phyloP scores from a whole-genome alignment of 2,329 filamentous ascomycete species.

The Curvularia verruculosa region DNA sequence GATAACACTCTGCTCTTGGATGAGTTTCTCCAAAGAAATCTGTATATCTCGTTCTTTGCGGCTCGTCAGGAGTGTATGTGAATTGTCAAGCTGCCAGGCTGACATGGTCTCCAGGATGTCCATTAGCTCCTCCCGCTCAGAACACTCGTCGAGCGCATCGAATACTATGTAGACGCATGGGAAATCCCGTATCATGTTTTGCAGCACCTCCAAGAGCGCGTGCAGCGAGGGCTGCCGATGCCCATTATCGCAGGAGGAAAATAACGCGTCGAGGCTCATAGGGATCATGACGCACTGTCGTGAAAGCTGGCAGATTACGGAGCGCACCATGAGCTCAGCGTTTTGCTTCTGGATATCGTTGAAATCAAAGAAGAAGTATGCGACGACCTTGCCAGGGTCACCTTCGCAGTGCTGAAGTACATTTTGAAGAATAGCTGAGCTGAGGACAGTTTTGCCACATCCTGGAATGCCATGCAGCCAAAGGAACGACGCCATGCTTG shows the following conservation, averaged over 20 bases:
- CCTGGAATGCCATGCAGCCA: slow-evolving; percentile 52
- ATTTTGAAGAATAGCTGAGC: slow-evolving; percentile 46
- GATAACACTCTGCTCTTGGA: slow-evolving; percentile 21
- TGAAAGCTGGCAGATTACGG: slow-evolving; percentile 48
- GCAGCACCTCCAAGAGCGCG: slow-evolving; percentile 27
- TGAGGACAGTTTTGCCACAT: slow-evolving; percentile 53
- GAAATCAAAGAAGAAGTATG: slow-evolving; percentile 47
- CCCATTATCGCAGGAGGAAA: slow-evolving; percentile 31
- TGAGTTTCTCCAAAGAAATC: slow-evolving; percentile 18
- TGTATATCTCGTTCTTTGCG: slow-evolving; percentile 38
- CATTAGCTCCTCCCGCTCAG: slow-evolving; percentile 29
- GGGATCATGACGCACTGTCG: slow-evolving; percentile 19
- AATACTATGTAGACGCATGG: slow-evolving; percentile 28
- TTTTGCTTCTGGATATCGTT: slow-evolving; percentile 47
- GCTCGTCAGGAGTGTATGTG: slow-evolving; percentile 40
- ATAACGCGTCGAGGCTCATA: slow-evolving; percentile 32
- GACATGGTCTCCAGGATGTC: slow-evolving; percentile 25
- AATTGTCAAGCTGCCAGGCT: slow-evolving; percentile 28
- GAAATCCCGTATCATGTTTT: slow-evolving; percentile 34
- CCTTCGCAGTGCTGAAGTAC: slow-evolving; percentile 24
- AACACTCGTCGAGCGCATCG: slow-evolving; percentile 42
- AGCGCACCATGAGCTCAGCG: slow-evolving; percentile 45
- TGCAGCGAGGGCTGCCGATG: slow-evolving; percentile 28
- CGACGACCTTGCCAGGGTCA: slow-evolving; percentile 15
- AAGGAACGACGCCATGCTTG: slow-evolving; percentile 33